Evolutionary conservation across 139 green algal species (phyloP).

Genomic region (Diplosphaera chodatii): DNA sequence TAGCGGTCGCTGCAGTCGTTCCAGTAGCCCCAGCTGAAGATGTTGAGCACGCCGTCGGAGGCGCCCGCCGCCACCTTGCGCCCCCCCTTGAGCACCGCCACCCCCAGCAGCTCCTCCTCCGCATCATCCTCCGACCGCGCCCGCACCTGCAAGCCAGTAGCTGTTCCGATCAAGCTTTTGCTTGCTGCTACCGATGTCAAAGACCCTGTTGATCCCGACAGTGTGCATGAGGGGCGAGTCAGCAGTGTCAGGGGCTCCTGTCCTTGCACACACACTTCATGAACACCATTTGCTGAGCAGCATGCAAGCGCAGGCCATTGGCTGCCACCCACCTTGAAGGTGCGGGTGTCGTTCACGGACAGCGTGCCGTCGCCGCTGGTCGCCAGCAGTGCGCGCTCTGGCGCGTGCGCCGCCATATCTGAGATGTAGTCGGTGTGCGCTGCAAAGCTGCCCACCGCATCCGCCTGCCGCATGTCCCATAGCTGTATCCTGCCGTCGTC

Average conservation of each 20-base stretch:
- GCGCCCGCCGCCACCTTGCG: constrained; percentile 56
- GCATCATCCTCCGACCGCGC: constrained; percentile 68
- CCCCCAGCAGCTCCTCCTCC: constrained; percentile 89
- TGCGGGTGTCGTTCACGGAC: constrained; percentile 51
- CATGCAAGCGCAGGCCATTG: no score
- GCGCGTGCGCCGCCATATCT: constrained; percentile 39
- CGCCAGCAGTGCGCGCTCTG: constrained; percentile 31
- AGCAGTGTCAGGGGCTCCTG: no score
- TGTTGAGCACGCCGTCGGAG: constrained; percentile 48
- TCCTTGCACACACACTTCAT: no score
- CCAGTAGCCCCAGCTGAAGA: constrained; percentile 89
- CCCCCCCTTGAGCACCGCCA: constrained; percentile 58
- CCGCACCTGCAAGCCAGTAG: constrained; percentile 23
- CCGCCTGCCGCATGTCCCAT: constrained; percentile 66
- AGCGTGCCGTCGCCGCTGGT: constrained; percentile 80
- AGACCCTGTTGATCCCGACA: no score
- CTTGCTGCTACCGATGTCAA: no score
- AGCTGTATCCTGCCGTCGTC: constrained; percentile 69
- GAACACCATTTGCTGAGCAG: no score
- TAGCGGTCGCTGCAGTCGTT: constrained; percentile 81
- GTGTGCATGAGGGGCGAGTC: no score
- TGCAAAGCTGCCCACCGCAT: constrained; percentile 26
- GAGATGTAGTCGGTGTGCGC: constrained; percentile 80
- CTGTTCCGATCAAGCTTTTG: no score
- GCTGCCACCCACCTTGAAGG: constrained; percentile 29